phyloP scores from a whole-genome alignment of 805 yeast species.

The Torulaspora quercuum region DNA sequence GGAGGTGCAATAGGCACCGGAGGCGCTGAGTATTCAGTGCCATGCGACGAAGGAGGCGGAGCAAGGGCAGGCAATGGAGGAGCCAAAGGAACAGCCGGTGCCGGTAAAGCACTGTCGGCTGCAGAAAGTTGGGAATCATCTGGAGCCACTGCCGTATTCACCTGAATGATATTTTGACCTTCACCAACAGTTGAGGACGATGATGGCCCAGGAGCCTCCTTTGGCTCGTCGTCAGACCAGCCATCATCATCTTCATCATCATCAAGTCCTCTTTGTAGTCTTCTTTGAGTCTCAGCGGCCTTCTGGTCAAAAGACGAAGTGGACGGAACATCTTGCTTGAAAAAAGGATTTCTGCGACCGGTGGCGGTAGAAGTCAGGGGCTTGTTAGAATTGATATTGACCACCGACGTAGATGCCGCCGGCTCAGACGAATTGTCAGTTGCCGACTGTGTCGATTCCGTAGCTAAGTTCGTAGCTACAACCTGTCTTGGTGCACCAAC shows the following conservation, averaged over 20 bases:
- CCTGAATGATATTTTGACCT: constrained; percentile 29
- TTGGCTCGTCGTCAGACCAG: constrained; percentile 38
- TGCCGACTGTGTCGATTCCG: too few relatives aligned
- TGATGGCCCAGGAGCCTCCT: constrained; percentile 18
- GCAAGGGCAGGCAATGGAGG: constrained; percentile 12
- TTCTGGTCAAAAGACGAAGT: constrained; percentile 46
- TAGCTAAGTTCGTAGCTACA: too few relatives aligned
- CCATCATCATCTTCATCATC: constrained; percentile 37
- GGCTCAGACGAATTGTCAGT: constrained; percentile 1
- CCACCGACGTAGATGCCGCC: not conserved
- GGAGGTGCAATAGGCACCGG: constrained; percentile 35
- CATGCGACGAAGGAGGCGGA: constrained; percentile 28
- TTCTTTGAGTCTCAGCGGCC: constrained; percentile 67
- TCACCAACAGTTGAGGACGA: constrained; percentile 30
- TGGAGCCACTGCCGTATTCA: not conserved
- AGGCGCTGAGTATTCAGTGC: constrained; percentile 18
- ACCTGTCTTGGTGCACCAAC: not conserved
- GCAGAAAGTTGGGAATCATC: not conserved
- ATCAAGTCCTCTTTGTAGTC: constrained; percentile 55
- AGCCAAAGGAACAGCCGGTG: constrained; percentile 17
- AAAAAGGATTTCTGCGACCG: constrained; percentile 50
- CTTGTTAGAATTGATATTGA: not conserved
- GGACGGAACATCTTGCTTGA: constrained; percentile 43
- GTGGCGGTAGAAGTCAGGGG: constrained; percentile 16
- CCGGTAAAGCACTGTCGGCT: constrained; percentile 1